These are phyloP conservation scores for Dentipellis sp. DNA, from an alignment of 768 basidiomycete species.

Conservation along the genomic window DNA sequence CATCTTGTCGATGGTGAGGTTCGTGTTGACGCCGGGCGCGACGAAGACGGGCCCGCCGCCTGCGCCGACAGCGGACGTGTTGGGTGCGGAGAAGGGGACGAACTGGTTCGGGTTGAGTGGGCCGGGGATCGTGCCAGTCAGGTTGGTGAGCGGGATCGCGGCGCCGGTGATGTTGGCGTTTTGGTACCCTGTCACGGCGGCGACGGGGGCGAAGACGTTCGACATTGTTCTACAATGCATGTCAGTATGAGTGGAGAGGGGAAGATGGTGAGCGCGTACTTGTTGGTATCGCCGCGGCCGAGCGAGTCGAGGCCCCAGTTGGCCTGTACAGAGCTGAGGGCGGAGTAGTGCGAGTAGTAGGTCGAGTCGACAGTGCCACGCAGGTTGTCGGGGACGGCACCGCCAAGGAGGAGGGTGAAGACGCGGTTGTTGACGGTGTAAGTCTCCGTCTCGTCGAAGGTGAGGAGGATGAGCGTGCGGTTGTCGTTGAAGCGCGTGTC, in stretches of 20 bases:
- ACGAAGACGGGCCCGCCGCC: conserved; percentile 34
- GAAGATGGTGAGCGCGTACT: conserved; percentile 16
- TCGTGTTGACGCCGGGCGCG: conserved; percentile 23
- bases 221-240: conserved; percentile 18
- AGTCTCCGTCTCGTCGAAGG: conserved; percentile 50
- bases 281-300: conserved; percentile 48
- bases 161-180: conserved; percentile 23
- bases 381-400: conserved; percentile 32
- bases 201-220: conserved; percentile 48
- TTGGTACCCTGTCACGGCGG: conserved; percentile 33
- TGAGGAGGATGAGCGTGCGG: conserved; percentile 47
- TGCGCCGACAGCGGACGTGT: conserved; percentile 28
- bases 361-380: conserved; percentile 38
- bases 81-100: conserved; percentile 37
- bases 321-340: conserved; percentile 43
- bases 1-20: conserved; percentile 20
- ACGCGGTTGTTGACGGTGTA: conserved; percentile 37
- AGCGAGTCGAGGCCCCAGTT: conserved; percentile 58
- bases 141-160: conserved; percentile 28
- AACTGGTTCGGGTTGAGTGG: conserved; percentile 31
- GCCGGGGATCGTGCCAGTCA: conserved; percentile 33
- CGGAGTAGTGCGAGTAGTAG: conserved; percentile 56
- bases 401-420: conserved; percentile 34
- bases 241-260: background rate
- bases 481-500: conserved; percentile 44